Percentiles rank a stretch among this genome's conserved stretches.
phyloP scores from a whole-genome alignment of 306 rosid species.

The Pyrus pyrifolia region DNA sequence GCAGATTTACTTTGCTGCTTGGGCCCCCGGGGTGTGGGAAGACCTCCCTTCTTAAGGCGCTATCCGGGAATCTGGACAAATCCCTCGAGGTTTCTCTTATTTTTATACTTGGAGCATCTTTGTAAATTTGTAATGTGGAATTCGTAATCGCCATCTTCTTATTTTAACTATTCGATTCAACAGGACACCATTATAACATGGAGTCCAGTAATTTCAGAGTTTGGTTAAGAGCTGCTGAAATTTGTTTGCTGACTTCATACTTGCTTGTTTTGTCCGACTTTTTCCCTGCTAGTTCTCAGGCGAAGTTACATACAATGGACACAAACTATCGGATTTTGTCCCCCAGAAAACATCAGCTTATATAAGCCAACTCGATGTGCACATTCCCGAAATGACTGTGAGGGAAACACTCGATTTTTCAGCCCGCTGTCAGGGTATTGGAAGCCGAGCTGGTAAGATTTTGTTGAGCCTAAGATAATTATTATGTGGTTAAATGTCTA shows the following conservation, averaged over 20 bases:
- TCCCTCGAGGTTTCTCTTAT: constrained; percentile 30
- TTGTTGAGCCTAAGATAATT: not conserved
- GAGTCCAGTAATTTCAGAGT: no score
- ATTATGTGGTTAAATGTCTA: not conserved
- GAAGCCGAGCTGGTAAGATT: constrained; percentile 51
- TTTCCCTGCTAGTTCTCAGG: constrained; percentile 35
- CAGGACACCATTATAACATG: no score
- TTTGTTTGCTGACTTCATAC: not conserved
- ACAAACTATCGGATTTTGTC: constrained; percentile 47
- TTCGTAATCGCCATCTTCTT: not conserved
- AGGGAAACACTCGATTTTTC: constrained; percentile 77
- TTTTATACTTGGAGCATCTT: not conserved
- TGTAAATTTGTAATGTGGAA: not conserved
- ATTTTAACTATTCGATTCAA: no score
- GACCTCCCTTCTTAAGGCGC: constrained; percentile 34
- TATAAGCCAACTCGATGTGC: constrained; percentile 64
- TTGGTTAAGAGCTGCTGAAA: not conserved
- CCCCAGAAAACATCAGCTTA: constrained; percentile 66
- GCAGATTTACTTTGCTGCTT: constrained; percentile 41
- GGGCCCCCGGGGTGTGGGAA: constrained; percentile 55
- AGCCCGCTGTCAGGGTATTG: constrained; percentile 68
- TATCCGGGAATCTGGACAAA: constrained; percentile 29
- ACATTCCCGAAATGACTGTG: constrained; percentile 68
- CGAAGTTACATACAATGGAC: constrained; percentile 50
- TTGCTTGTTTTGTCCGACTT: not conserved